Evolutionary conservation across 1,284 basidiomycete genomes (phyloP).

Genomic region (Gymnopus androsaceus): DNA sequence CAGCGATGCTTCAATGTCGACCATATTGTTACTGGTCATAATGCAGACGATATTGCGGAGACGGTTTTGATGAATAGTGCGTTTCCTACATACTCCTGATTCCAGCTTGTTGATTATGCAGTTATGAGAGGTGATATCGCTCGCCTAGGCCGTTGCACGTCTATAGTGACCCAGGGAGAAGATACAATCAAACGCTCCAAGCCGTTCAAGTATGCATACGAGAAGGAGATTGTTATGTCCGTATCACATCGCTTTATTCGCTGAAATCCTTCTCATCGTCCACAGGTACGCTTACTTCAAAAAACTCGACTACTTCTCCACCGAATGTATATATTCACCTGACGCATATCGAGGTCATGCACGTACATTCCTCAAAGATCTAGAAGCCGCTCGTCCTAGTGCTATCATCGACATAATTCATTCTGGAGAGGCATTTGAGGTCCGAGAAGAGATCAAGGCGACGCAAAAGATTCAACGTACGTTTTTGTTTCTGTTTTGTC

Average conservation of each 20-base stretch:
- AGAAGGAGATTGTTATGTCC: slow-evolving; percentile 99
- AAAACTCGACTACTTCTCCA: slow-evolving; percentile 98
- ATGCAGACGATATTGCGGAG: slow-evolving; percentile 98
- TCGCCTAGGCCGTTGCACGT: slow-evolving; percentile 89
- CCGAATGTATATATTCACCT: slow-evolving; percentile 98
- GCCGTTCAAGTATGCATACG: slow-evolving; percentile 98
- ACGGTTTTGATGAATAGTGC: slow-evolving; percentile 98
- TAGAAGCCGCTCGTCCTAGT: slow-evolving; percentile 91
- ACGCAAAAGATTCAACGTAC: slow-evolving; percentile 79
- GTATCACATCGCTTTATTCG: slow-evolving; percentile 26
- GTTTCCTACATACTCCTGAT: slow-evolving; percentile 30
- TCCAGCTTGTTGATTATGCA: slow-evolving; percentile 35
- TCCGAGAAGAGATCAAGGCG: slow-evolving; percentile 77
- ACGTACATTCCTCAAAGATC: slow-evolving; percentile 90
- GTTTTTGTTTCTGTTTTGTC: slow-evolving; percentile 26
- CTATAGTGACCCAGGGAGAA: slow-evolving; percentile 91
- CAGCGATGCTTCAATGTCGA: slow-evolving; percentile 87
- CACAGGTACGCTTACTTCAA: slow-evolving; percentile 98
- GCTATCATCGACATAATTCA: slow-evolving; percentile 98
- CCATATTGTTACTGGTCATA: slow-evolving; percentile 99
- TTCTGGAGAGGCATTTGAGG: slow-evolving; percentile 87
- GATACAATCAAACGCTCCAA: slow-evolving; percentile 96
- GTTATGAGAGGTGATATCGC: slow-evolving; percentile 98
- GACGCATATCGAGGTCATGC: slow-evolving; percentile 98
- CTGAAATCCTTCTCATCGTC: slow-evolving; percentile 4